phyloP scores from a whole-genome alignment of 2,329 filamentous ascomycete genomes.

The Pseudomassariella vexata region DNA sequence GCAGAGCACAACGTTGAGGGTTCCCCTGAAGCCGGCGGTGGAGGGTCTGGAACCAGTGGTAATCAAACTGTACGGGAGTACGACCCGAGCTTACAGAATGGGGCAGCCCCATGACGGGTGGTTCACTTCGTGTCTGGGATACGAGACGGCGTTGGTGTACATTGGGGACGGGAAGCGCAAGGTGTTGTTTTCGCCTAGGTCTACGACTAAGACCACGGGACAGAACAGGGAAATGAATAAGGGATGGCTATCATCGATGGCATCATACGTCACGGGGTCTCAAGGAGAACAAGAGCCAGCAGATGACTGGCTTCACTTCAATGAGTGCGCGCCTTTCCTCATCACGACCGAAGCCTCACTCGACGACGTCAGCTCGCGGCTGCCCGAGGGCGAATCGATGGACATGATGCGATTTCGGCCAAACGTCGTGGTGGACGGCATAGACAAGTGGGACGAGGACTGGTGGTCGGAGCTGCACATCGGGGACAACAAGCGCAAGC shows the following conservation, averaged over 20 bases:
- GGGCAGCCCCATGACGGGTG: constrained; percentile 53
- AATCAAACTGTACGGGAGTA: constrained; percentile 55
- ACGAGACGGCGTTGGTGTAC: constrained; percentile 55
- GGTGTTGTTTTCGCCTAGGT: too few relatives aligned
- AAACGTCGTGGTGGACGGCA: constrained; percentile 63
- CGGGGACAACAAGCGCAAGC: constrained; percentile 14
- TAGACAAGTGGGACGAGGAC: constrained; percentile 61
- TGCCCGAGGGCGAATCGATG: constrained; percentile 43
- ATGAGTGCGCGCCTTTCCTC: constrained; percentile 71
- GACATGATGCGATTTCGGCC: constrained; percentile 67
- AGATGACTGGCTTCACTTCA: constrained; percentile 62
- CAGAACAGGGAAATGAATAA: constrained; percentile 28
- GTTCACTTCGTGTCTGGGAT: constrained; percentile 64
- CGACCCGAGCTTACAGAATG: constrained; percentile 58
- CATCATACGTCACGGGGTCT: constrained; percentile 23
- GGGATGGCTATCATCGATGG: constrained; percentile 28
- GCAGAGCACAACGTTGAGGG: constrained; percentile 35
- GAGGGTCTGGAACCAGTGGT: constrained; percentile 38
- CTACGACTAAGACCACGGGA: constrained; percentile 43
- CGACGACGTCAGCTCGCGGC: constrained; percentile 53
- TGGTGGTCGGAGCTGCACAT: constrained; percentile 61
- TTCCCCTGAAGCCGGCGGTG: constrained; percentile 52
- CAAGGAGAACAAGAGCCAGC: constrained; percentile 26
- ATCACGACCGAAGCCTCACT: constrained; percentile 66
- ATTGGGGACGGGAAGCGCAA: constrained; percentile 55